Evolutionary conservation across 148 eudicot species (phyloP).

Genomic region (Linanthus parryae): DNA sequence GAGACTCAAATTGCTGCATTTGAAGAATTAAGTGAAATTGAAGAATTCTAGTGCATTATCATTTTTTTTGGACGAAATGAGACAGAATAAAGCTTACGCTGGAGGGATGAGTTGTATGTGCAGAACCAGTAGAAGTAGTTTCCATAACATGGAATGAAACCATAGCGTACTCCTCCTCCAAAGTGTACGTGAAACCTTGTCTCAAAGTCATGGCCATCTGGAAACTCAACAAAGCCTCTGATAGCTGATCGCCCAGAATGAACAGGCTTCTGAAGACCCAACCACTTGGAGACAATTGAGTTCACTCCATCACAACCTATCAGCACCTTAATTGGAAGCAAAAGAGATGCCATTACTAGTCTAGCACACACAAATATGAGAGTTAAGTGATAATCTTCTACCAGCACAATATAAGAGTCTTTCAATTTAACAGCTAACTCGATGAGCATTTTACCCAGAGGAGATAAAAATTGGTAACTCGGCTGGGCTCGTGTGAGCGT

Average conservation of each 20-base stretch:
- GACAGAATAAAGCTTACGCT: too few relatives aligned
- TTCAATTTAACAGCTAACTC: too few relatives aligned
- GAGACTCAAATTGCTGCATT: too few relatives aligned
- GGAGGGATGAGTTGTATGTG: slow-evolving; percentile 21
- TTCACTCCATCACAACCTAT: slow-evolving; percentile 60
- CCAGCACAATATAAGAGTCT: too few relatives aligned
- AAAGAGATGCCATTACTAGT: background rate
- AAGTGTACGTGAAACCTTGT: slow-evolving; percentile 17
- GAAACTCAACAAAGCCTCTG: slow-evolving; percentile 40
- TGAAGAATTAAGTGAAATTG: background rate
- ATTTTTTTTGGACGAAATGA: too few relatives aligned
- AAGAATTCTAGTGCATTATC: too few relatives aligned
- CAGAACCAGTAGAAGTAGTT: slow-evolving; percentile 40
- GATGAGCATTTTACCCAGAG: too few relatives aligned
- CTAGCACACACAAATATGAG: too few relatives aligned
- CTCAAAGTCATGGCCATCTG: slow-evolving; percentile 31
- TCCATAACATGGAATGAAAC: slow-evolving; percentile 35
- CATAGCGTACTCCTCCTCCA: slow-evolving; percentile 38
- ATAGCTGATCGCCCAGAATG: slow-evolving; percentile 25
- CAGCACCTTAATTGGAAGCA: slow-evolving; percentile 24
- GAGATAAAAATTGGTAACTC: too few relatives aligned
- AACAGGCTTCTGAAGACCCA: slow-evolving; percentile 31
- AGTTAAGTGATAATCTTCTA: background rate
- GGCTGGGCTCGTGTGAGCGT: too few relatives aligned
- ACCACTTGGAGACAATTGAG: slow-evolving; percentile 38